Evolutionary conservation across 2,329 filamentous ascomycete species (phyloP), one percentile per base, ranked within the genome.

Genomic region (Alternaria ventricosa): DNA sequence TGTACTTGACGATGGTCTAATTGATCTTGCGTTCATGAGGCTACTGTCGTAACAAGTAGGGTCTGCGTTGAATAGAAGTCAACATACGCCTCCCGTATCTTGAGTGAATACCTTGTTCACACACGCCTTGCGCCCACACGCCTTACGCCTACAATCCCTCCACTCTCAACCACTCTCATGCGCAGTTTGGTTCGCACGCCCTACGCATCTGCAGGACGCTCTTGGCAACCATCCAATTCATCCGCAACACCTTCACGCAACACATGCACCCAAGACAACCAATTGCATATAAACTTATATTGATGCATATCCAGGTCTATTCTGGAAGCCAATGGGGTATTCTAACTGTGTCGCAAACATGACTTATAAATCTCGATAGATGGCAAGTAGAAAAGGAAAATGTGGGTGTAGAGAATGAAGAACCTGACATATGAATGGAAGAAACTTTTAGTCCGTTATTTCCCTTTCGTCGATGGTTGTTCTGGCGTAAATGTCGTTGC

Each of bases 401-500:
- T 12, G 28, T 36, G 15, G 49, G 28, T 53, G 49, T 53, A 53
- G 41, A 53, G 49, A 53, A 53, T 53, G 49, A 25, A 53, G 5
- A 18, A 36, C 11, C 36, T 28, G 30, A 53, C 49, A 53, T 53
- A n/a, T n/a, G n/a, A 30, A 53, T 53, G 49, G 28, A 36, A 53
- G 20, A 23, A 12, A 53, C 28, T 36, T 53, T 53, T 53, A 9
- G 20, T 23, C 30, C 49, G 33, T 53, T 33, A 30, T 22, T 36
- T 25, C 28, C 33, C 33, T 13, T 18, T 60, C 57, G 49, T 60
- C 27, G 41, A 54, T 60, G 18, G 36, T 61, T 49, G 43, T 61
- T 61, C 30, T 57, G 59, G 53, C 59, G 59, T 61, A 51, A 61
- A 57, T 61, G 54, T 61, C 59, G 59, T 61, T 50, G 45, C 59